Evolutionary conservation across 169 alveolate genomes (phyloP).

Genomic region (Fabrea salina): DNA sequence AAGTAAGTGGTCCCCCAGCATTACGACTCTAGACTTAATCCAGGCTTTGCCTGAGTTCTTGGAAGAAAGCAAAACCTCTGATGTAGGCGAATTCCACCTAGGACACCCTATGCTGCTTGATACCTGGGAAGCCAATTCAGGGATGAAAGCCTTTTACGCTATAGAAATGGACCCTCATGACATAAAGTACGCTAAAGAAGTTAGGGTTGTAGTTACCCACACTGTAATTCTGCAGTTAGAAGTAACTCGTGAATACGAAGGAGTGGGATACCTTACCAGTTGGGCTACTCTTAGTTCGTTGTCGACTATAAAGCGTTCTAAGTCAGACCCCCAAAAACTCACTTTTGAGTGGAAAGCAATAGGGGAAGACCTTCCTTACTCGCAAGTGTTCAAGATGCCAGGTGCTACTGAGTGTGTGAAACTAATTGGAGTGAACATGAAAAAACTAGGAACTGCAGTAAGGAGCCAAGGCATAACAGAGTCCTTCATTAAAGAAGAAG

Average conservation of each 20-base stretch:
- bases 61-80: not conserved
- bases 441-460: constrained; percentile 9
- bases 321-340: not conserved
- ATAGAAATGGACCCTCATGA: not conserved
- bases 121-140: constrained; percentile 31
- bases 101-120: not conserved
- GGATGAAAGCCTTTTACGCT: not conserved
- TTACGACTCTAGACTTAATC: constrained; percentile 41
- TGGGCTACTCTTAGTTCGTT: constrained; percentile 33
- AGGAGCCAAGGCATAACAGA: not conserved
- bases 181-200: not conserved
- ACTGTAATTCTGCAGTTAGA: not conserved
- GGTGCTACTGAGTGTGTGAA: not conserved
- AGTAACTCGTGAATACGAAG: not conserved
- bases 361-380: not conserved
- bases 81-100: constrained; percentile 24
- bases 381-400: not conserved
- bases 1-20: constrained; percentile 36
- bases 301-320: not conserved
- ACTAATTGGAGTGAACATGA: constrained; percentile 18
- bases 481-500: not conserved
- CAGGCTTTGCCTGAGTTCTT: constrained; percentile 43
- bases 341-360: constrained; percentile 30
- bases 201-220: not conserved
- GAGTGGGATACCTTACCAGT: constrained; percentile 8